Evolutionary conservation across 768 basidiomycete genomes (phyloP).

Genomic region (Tubosaeta sp.): DNA sequence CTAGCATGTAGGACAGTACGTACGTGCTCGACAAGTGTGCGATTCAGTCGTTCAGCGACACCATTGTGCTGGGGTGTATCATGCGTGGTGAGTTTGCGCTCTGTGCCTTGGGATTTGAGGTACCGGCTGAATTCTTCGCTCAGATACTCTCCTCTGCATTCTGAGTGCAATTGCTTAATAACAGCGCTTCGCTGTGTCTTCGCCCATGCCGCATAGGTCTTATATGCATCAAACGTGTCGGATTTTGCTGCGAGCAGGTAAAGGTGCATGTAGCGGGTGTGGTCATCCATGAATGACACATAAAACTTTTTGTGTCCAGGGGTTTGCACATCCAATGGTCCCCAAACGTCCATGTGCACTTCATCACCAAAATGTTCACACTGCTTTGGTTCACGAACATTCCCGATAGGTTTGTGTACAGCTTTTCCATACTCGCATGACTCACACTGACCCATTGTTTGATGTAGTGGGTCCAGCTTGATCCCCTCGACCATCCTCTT

Average conservation of each 20-base stretch:
- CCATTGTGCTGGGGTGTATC: constrained; percentile 1
- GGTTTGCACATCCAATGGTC: neutral
- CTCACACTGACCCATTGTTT: constrained; percentile 7
- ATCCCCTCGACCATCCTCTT: constrained; percentile 5
- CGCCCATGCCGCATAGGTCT: constrained; percentile 1
- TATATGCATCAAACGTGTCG: constrained; percentile 5
- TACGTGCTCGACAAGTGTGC: neutral
- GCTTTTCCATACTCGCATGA: constrained; percentile 13
- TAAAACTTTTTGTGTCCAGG: constrained; percentile 6
- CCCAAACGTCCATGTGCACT: constrained; percentile 11
- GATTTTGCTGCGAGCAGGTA: constrained; percentile 4
- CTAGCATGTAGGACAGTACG: neutral
- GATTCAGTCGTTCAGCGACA: neutral
- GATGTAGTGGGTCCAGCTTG: neutral
- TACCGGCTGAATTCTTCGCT: neutral
- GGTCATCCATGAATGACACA: constrained; percentile 8
- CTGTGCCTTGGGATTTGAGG: neutral
- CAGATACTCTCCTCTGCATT: constrained; percentile 31
- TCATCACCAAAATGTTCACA: constrained; percentile 2
- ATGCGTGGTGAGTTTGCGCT: neutral
- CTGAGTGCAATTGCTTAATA: constrained; percentile 3
- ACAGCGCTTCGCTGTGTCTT: neutral
- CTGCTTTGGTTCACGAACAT: neutral
- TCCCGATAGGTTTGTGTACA: constrained; percentile 4
- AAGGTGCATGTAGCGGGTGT: neutral